phyloP scores from a whole-genome alignment of 345 rosid species.

The Melaleuca quinquenervia region DNA sequence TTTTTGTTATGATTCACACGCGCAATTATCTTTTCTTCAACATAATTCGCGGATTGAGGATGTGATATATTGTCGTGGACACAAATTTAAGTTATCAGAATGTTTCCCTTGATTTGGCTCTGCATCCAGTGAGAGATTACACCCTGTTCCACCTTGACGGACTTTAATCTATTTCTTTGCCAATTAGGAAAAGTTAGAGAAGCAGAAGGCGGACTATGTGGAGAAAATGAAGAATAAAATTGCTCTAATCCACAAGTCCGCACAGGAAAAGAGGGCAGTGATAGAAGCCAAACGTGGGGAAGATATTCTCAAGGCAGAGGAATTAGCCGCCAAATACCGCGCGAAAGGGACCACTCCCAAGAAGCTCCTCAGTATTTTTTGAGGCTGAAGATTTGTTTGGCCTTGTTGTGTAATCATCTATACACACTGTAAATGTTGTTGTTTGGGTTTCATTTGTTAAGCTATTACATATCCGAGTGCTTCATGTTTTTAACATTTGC shows the following conservation, averaged over 20 bases:
- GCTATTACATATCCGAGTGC: background rate
- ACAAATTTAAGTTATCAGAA: background rate
- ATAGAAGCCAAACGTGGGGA: constrained; percentile 73
- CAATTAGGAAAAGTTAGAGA: constrained; percentile 61
- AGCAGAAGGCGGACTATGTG: constrained; percentile 60
- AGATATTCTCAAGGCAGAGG: constrained; percentile 86
- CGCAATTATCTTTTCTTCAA: background rate
- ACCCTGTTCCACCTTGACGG: background rate
- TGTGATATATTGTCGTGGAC: background rate
- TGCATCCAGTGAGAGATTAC: background rate
- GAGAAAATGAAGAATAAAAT: constrained; percentile 86
- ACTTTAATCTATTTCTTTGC: background rate
- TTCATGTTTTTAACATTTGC: background rate
- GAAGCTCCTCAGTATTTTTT: constrained; percentile 47
- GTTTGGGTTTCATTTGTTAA: constrained; percentile 9
- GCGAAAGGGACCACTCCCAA: constrained; percentile 70
- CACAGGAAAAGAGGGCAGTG: constrained; percentile 76
- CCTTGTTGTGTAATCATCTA: background rate
- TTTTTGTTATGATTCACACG: background rate
- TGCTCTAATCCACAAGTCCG: constrained; percentile 63
- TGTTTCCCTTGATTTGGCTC: background rate
- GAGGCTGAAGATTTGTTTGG: background rate
- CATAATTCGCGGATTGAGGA: background rate
- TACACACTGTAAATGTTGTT: constrained; percentile 6
- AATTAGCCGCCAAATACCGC: constrained; percentile 68